A percentile compares a stretch with the other conserved stretches of the same genome.
Conservation (phyloP, 176 grass and related monocot species). For the Eleusine indica region DNA sequence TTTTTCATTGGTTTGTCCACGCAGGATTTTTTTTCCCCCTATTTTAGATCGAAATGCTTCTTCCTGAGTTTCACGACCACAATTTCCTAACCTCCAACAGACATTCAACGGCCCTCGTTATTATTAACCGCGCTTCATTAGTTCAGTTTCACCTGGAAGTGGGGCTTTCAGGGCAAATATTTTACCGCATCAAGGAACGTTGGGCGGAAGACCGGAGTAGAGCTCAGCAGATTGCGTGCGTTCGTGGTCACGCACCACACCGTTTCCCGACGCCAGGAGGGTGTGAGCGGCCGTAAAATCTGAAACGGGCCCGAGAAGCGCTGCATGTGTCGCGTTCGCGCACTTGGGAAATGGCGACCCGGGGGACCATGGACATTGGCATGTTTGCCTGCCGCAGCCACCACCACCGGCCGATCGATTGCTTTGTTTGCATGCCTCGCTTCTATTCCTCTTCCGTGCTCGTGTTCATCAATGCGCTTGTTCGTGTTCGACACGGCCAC, state of each 20-base stretch:
- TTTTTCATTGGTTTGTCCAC: neutral
- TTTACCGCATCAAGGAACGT: neutral
- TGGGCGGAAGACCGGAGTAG: neutral
- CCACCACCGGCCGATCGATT: neutral
- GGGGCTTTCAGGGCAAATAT: neutral
- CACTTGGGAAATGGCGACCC: neutral
- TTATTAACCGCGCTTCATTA: neutral
- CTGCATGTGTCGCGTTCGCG: constrained; percentile 12
- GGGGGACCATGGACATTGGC: neutral
- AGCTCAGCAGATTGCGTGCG: neutral
- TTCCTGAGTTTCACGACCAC: neutral
- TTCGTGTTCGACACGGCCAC: neutral
- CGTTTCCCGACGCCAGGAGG: neutral
- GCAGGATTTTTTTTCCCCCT: neutral
- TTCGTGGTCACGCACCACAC: neutral
- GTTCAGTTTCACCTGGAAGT: neutral
- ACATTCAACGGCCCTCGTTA: neutral
- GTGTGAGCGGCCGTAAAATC: neutral
- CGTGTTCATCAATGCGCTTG: constrained; percentile 19
- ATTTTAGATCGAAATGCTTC: neutral
- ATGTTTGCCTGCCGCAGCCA: neutral
- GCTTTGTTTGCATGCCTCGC: neutral
- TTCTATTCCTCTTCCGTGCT: constrained; percentile 41
- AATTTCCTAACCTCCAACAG: neutral
- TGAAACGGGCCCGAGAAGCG: constrained; percentile 16